Percentiles rank a stretch among this genome's conserved stretches.
Conservation (phyloP, 805 yeast genomes). For the Starmerella bombi region DNA sequence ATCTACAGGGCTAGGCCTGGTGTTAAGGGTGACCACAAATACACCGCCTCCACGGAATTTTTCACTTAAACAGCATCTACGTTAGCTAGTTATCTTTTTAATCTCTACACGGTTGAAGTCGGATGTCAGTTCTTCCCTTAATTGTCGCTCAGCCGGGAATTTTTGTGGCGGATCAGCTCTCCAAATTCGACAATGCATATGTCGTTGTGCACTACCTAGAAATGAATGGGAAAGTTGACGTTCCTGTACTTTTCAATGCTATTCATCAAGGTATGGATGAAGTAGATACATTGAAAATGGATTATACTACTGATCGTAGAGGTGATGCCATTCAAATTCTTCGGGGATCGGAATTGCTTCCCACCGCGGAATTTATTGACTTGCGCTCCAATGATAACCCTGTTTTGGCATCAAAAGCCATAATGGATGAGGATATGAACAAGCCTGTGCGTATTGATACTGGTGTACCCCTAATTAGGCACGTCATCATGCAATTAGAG, state of each 20-base stretch:
- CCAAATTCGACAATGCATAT: constrained; percentile 9
- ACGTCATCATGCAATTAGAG: constrained; percentile 2
- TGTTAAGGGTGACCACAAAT: too few relatives aligned
- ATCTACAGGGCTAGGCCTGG: too few relatives aligned
- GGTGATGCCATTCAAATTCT: constrained; percentile 8
- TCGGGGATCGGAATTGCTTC: not conserved
- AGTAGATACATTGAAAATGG: constrained; percentile 10
- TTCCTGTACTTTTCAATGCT: constrained; percentile 1
- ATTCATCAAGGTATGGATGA: constrained; percentile 9
- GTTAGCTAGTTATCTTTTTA: too few relatives aligned
- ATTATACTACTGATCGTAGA: constrained; percentile 1
- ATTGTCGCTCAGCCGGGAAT: constrained; percentile 17
- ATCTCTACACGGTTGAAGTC: too few relatives aligned
- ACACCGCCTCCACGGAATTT: too few relatives aligned
- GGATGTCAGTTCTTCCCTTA: constrained; percentile 5
- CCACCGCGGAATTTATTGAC: constrained; percentile 6
- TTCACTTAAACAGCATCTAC: too few relatives aligned
- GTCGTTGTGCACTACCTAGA: constrained; percentile 10
- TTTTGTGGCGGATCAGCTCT: constrained; percentile 13
- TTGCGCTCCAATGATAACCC: constrained; percentile 1
- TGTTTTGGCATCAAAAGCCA: not conserved
- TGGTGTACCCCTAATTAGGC: constrained; percentile 2
- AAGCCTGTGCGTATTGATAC: constrained; percentile 2
- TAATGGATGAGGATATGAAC: constrained; percentile 4
- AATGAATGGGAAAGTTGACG: constrained; percentile 5